phyloP scores from a whole-genome alignment of 495 filamentous ascomycete genomes.

The Daldinia vernicosa region DNA sequence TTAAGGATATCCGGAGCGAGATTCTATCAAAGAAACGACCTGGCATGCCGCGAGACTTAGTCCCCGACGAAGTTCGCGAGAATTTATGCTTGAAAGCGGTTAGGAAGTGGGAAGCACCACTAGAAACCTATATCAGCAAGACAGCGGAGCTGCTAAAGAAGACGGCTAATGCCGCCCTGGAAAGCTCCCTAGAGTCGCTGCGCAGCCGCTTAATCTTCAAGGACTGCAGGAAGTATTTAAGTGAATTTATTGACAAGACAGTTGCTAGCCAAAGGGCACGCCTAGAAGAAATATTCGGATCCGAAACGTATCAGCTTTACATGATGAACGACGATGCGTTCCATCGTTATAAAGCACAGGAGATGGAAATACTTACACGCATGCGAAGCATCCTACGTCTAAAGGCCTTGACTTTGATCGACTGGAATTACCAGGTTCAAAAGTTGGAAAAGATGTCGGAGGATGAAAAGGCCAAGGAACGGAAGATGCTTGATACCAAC shows the following conservation, averaged over 20 bases:
- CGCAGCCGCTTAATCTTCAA: constrained; percentile 54
- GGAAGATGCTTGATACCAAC: constrained; percentile 40
- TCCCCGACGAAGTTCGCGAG: constrained; percentile 53
- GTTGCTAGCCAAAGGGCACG: constrained; percentile 40
- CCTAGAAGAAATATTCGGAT: constrained; percentile 47
- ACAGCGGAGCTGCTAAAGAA: constrained; percentile 48
- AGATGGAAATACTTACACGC: constrained; percentile 46
- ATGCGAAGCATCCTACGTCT: constrained; percentile 50
- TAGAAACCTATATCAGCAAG: constrained; percentile 47
- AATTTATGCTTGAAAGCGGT: constrained; percentile 51
- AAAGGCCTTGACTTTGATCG: constrained; percentile 44
- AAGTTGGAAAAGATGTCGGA: constrained; percentile 49
- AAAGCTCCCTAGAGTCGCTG: constrained; percentile 48
- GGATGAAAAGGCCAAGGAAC: constrained; percentile 45
- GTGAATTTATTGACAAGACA: constrained; percentile 46
- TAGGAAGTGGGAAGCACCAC: constrained; percentile 47
- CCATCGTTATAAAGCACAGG: constrained; percentile 47
- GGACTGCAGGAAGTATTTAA: constrained; percentile 46
- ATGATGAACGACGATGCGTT: constrained; percentile 54
- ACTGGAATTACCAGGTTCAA: constrained; percentile 41
- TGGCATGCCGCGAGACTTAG: constrained; percentile 54
- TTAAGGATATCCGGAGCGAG: constrained; percentile 48
- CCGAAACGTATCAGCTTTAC: constrained; percentile 53
- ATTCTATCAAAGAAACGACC: constrained; percentile 52
- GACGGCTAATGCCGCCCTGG: constrained; percentile 45